Evolutionary conservation across 2,329 filamentous ascomycete species (phyloP).

Genomic region (Verticillium albo-atrum): DNA sequence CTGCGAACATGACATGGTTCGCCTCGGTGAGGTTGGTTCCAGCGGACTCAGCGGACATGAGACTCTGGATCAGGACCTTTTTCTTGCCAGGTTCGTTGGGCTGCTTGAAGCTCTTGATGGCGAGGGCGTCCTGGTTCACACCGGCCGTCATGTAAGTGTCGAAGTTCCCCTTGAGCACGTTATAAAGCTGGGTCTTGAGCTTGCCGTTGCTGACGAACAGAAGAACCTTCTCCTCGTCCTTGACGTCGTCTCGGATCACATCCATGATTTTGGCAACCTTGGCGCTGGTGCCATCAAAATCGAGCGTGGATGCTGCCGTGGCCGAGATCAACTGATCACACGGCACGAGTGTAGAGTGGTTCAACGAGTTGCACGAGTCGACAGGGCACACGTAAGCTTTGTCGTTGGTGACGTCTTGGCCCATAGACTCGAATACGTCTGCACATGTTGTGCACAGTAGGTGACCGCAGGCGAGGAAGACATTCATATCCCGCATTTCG

Average conservation of each 20-base stretch:
- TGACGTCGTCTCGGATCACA: conserved; percentile 15
- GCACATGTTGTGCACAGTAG: conserved; percentile 16
- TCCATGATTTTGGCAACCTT: conserved; percentile 19
- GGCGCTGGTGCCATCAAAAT: conserved; percentile 1
- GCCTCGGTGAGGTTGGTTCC: conserved; percentile 36
- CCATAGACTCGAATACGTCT: background rate
- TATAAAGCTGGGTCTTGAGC: conserved; percentile 21
- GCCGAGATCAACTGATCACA: conserved; percentile 5
- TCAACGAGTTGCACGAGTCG: conserved; percentile 1
- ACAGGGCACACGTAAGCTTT: conserved; percentile 9
- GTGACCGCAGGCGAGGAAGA: conserved; percentile 21
- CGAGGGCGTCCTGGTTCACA: background rate
- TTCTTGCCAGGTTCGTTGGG: conserved; percentile 4
- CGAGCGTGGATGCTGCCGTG: background rate
- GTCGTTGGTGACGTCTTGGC: background rate
- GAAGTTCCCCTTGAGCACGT: conserved; percentile 12
- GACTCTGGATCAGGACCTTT: conserved; percentile 29
- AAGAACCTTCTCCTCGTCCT: conserved; percentile 19
- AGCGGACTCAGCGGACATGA: conserved; percentile 32
- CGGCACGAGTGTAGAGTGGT: conserved; percentile 2
- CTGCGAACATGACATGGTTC: conserved; percentile 37
- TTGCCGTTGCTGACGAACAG: conserved; percentile 31
- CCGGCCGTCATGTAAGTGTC: conserved; percentile 8
- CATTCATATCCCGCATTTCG: background rate
- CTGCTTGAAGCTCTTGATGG: conserved; percentile 21